A percentile compares a stretch with the other conserved stretches of the same genome.
These are phyloP conservation scores for Naematelia encephala DNA, from an alignment of 768 basidiomycete genomes.

Conservation along the genomic window DNA sequence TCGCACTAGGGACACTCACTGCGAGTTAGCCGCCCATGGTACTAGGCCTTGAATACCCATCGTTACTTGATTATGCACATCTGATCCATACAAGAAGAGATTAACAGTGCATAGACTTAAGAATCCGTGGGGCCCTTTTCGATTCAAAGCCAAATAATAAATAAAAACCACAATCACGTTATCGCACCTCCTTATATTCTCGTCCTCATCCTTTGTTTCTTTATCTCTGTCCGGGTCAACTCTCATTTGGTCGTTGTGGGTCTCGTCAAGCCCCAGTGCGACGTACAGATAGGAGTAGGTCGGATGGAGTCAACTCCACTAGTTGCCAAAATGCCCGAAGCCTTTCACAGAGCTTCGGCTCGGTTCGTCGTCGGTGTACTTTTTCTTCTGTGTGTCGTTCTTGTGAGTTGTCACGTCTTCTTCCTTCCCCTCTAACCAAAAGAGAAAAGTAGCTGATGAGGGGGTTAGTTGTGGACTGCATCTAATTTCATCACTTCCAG, in stretches of 20 bases:
- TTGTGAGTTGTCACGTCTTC: constrained; percentile 8
- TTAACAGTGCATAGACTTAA: too few relatives aligned
- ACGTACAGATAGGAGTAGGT: neutral
- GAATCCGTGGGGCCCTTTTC: too few relatives aligned
- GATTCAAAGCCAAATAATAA: too few relatives aligned
- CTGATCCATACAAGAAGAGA: neutral
- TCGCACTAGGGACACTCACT: constrained; percentile 31
- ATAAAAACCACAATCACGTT: too few relatives aligned
- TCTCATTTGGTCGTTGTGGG: constrained; percentile 43
- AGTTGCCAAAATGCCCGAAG: neutral
- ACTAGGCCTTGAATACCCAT: constrained; percentile 44
- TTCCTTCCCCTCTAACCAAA: neutral
- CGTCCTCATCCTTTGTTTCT: too few relatives aligned
- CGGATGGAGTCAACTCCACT: neutral
- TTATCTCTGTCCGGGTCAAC: too few relatives aligned
- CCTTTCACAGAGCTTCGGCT: neutral
- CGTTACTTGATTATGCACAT: neutral
- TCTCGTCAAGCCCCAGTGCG: constrained; percentile 16
- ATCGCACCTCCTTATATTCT: too few relatives aligned
- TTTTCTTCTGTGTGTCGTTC: constrained; percentile 13
- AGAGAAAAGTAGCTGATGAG: neutral
- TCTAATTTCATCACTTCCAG: constrained; percentile 73
- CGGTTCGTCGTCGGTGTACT: neutral
- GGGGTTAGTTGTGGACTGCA: constrained; percentile 74
- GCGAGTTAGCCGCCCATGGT: constrained; percentile 29